phyloP scores from a whole-genome alignment of 371 early-diverging fungal species.

The Lichtheimia ornata region DNA sequence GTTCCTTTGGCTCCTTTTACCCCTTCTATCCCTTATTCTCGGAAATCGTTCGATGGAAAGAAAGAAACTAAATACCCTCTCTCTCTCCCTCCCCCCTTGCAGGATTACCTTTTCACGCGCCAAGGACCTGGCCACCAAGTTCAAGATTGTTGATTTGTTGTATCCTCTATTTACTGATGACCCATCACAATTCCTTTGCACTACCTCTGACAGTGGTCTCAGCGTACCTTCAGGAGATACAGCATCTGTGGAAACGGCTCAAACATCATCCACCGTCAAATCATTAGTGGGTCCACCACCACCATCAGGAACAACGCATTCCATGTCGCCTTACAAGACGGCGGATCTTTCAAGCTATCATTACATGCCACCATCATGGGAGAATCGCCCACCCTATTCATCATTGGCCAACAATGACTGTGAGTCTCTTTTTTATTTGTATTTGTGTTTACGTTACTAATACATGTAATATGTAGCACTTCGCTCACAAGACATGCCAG shows the following conservation, averaged over 20 bases:
- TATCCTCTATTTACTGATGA: conserved; percentile 79
- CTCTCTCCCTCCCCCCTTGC: conserved; percentile 1
- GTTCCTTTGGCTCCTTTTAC: not conserved
- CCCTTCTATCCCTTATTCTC: too few species aligned
- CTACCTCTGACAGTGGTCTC: not conserved
- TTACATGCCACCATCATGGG: conserved; percentile 3
- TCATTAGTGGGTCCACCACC: conserved; percentile 9
- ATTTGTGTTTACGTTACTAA: conserved; percentile 14
- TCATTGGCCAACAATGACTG: conserved; percentile 10
- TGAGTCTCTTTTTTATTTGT: conserved; percentile 11
- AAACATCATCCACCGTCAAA: conserved; percentile 10
- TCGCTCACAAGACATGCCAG: conserved; percentile 15
- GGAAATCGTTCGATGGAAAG: too few species aligned
- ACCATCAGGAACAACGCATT: not conserved
- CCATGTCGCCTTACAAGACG: conserved; percentile 6
- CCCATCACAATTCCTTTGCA: conserved; percentile 42
- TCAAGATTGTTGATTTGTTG: conserved; percentile 69
- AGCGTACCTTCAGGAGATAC: conserved; percentile 7
- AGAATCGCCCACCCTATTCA: conserved; percentile 4
- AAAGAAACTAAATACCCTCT: not conserved
- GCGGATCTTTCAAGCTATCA: conserved; percentile 10
- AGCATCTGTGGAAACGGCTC: conserved; percentile 15
- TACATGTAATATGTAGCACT: not conserved
- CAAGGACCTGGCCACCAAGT: conserved; percentile 68
- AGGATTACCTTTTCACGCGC: conserved; percentile 76